Evolutionary conservation across 305 asterid species (phyloP).

Genomic region (Fraxinus latifolia): DNA sequence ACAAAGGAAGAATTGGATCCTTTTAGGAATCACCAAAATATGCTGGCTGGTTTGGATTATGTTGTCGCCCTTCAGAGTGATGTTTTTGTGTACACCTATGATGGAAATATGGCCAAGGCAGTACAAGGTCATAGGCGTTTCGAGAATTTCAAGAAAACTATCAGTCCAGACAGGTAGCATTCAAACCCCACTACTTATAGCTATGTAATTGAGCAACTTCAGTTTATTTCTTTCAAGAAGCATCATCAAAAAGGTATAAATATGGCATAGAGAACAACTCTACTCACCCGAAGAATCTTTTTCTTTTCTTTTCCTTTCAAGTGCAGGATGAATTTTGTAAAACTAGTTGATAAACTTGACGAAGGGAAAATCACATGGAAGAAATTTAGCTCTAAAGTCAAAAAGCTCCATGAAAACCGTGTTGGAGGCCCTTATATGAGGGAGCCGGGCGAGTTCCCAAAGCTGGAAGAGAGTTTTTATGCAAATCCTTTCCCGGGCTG

Average conservation of each 20-base stretch:
- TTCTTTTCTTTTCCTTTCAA: conserved; percentile 1
- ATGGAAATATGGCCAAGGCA: conserved; percentile 99
- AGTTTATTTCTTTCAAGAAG: background rate
- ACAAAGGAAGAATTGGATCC: conserved; percentile 71
- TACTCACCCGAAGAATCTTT: background rate
- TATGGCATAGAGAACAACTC: background rate
- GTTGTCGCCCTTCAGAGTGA: conserved; percentile 82
- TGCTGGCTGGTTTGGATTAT: conserved; percentile 94
- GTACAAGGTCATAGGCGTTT: conserved; percentile 95
- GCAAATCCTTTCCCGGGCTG: conserved; percentile 96
- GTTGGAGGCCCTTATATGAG: conserved; percentile 80
- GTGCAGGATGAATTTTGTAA: conserved; percentile 76
- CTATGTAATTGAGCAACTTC: background rate
- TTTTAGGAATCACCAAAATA: conserved; percentile 76
- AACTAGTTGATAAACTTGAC: conserved; percentile 69
- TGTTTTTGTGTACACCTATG: conserved; percentile 86
- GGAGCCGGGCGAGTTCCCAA: conserved; percentile 81
- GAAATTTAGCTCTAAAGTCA: conserved; percentile 71
- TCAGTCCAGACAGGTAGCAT: conserved; percentile 77
- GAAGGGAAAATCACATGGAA: conserved; percentile 73
- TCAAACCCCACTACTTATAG: background rate
- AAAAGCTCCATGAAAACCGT: conserved; percentile 65
- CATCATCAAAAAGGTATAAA: background rate
- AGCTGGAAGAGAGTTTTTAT: conserved; percentile 89
- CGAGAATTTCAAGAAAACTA: conserved; percentile 84